Evolutionary conservation across 2,329 filamentous ascomycete genomes (phyloP), one percentile per base, ranked within the genome.

Genomic region (Coniochaeta sp.): DNA sequence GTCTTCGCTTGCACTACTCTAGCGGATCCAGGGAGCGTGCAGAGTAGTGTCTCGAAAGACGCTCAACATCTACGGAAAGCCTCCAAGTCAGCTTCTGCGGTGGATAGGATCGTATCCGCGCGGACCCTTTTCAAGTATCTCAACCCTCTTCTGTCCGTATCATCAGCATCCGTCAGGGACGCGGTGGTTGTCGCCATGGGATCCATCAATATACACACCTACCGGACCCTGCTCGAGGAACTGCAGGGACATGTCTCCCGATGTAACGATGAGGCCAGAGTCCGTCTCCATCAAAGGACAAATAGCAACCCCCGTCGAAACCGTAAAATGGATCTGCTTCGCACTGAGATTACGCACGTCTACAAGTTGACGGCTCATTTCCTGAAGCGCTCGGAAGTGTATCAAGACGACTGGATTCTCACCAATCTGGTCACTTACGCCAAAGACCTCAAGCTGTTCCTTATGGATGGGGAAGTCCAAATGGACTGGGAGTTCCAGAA

Each of bases 1-100:
- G 93, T 97, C 59, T 97, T 99, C 76, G 95, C 93, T 10, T 99
- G 96, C 74, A 96, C 93, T 10, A 98, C 95, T 0, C 80, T 99
- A 60, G 93, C 90, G 40, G 95, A 95, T 65, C 84, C 91, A 10
- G 91, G 91, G 10, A 85, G 79, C 60, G 80, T 81, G 24, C 84
- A 86, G 59, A 79, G 87, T 32, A 78, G 80, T 14, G 78, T 78
- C 1, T 74, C 77, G 7, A 81, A 81, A 66, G 82, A 82, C 62
- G 81, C 81, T 40, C 89, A 96, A 64, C 93, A 98, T 72, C 82
- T 85, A 4, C 85, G 93, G 50, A 96, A 96, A 71, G 84, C 84
- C 2, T 97, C 95, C 1, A 89, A 87, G 65, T 76, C 83, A 2
- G 82, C 85, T 58, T 82, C 86, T 30, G 80, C 84, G 55, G 80